Base-by-base conservation (phyloP, 768 basidiomycete species). In the Pisolithus sp. region DNA sequence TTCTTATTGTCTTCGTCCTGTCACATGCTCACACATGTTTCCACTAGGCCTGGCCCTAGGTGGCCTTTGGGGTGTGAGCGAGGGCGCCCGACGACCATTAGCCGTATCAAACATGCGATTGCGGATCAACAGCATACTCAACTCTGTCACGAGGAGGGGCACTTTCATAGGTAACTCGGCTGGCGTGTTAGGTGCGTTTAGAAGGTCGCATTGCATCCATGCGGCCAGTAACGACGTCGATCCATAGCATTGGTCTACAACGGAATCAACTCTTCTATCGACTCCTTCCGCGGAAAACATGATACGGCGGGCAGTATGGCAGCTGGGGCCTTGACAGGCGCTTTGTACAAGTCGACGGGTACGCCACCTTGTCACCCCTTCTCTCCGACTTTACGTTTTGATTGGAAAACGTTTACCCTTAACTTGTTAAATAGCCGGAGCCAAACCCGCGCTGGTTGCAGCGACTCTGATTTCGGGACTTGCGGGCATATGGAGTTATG, bases 81-180 rank as follows among this genome's bases (percentile, higher is more conserved):
- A 98, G 78, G 96, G 96, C 63, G 81, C 91, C 66, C 76, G 78
- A 67, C 79, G 91, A 72, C 91, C 86, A 57, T 78, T 93, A 70
- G 90, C 89, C 66, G 85, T 90, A 56, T 85, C 86, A 53, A 93
- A 89, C 70, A 68, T 83, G 53, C 79, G 92, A 62, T 74, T 99
- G 68, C 85, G 96, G 76, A 86, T 98, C 74, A 99, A 98, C 73
- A 94, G 92, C 68, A 74, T 99, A 55, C 80, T 99, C 59, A 99
- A 98, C 78, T 89, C 92, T 66, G 83, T 95, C 68, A 98, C 96
- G 55, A 77, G 95, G 73, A 81, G 96, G 73, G 96, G 96, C 30
- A 95, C 92, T 43, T 96, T 95, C 73, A 86, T 96, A 71, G 96
- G 93, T 64, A 99, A 98, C 76, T 96, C 93, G 64, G 90, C 94